Evolutionary conservation across 2,329 filamentous ascomycete species (phyloP).

Genomic region (Aureobasidium lini): DNA sequence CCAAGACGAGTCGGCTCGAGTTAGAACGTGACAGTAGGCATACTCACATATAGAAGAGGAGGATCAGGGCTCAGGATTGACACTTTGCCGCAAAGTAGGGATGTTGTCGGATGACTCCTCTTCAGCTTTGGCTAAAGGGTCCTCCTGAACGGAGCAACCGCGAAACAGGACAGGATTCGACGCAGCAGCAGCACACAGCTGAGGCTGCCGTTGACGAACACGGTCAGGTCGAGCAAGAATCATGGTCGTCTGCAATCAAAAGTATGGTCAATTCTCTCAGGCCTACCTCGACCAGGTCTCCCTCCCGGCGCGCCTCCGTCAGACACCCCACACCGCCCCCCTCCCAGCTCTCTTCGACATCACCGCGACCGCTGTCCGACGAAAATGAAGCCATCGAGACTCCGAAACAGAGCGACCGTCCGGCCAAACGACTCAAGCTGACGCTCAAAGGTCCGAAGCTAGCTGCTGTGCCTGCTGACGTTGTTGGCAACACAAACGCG

Average conservation of each 20-base stretch:
- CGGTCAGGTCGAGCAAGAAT: constrained; percentile 7
- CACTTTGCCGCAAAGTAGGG: background rate
- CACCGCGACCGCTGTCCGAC: background rate
- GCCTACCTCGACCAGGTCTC: constrained; percentile 10
- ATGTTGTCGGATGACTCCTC: constrained; percentile 11
- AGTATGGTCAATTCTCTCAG: constrained; percentile 13
- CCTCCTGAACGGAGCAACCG: constrained; percentile 6
- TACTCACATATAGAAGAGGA: background rate
- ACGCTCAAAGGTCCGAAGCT: constrained; percentile 10
- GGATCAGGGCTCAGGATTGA: background rate
- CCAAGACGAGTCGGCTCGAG: background rate
- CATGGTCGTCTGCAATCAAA: constrained; percentile 14
- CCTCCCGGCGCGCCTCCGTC: constrained; percentile 6
- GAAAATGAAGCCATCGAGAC: background rate
- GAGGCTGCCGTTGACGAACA: background rate
- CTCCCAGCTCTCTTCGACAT: background rate
- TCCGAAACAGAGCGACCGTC: background rate
- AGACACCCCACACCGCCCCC: constrained; percentile 11
- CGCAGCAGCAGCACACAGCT: background rate
- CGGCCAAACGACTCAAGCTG: constrained; percentile 10
- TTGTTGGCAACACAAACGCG: background rate
- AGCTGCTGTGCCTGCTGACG: constrained; percentile 3
- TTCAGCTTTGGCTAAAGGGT: constrained; percentile 6
- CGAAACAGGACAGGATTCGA: constrained; percentile 3
- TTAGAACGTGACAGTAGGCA: background rate